Evolutionary conservation across 75 land plant species (phyloP), one percentile per base, ranked within the genome.

Genomic region (Ceratopteris richardii): DNA sequence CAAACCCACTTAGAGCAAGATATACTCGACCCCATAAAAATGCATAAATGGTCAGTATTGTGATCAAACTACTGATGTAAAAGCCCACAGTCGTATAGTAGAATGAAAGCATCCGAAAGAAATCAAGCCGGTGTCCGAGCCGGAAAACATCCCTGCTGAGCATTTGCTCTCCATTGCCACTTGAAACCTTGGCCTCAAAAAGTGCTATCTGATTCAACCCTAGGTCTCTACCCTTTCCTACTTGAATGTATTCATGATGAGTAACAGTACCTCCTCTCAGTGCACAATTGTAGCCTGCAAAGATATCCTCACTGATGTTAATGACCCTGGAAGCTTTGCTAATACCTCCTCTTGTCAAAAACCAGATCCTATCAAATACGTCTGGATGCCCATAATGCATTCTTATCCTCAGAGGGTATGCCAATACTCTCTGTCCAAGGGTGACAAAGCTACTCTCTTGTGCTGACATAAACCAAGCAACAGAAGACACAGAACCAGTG

Each of bases 171-270:
- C 75, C 75, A 31, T 72, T 72, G 23, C 75, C 75, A 39, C 75
- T 72, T 16, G 75, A 71, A 41, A 72, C 75, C 53, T 72, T 72
- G 16, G 70, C 75, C 58, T 72, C 75, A 44, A 72, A 72, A 31
- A 66, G 29, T 17, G 75, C 70, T 5, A 72, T 72, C 26, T 72
- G 75, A 26, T 72, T 72, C 40, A 72, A 56, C 39, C 70, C 70
- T 16, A 72, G 70, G 52, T 72, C 75, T 29, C 75, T 29, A 29
- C 75, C 75, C 29, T 72, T 72, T 13, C 75, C 75, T 29, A 53
- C 75, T 62, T 92, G 94, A 44, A 92, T 88, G 56, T 92, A 92
- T 31, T 92, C 97, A 75, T 92, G 97, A 47, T 72, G 75, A n/a
- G 75, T 72, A 36, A 72, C 69, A 52, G 44, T 72, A 23, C 75